Base-by-base conservation (phyloP, 192 early-diverging fungal genomes). In the Dissophora ornata region DNA sequence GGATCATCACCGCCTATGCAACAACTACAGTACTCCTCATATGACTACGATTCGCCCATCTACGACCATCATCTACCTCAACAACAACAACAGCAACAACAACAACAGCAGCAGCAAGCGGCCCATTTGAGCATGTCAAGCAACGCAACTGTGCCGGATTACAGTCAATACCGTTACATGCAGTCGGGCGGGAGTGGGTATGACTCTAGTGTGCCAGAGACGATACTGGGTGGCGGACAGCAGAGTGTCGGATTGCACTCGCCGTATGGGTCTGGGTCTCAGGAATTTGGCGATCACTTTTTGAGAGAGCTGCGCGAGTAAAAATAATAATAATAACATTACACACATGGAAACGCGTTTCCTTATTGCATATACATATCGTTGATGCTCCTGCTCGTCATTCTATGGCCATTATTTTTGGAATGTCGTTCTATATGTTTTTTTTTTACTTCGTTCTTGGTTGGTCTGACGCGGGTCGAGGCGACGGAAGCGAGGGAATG, bases 231-330 rank as follows among this genome's bases (percentile, higher is more conserved):
- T 28, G 30, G 29, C 44, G 28, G 13, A 38, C 36, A 38, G 36
- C 44, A 45, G 18, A n/a, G 18, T n/a, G 4, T 4, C 4, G 44
- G 44, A 18, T 12, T 4, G 44, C 15, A 45, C 4, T 10, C 18
- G 44, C 4, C 44, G 36, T 38, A 19, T 59, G 45, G 29, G 41
- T 29, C 62, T 0, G 62, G 28, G 1, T 28, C 16, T 16, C 33
- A 50, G 2, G 33, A 25, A 22, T 42, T 15, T 2, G 44, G 41
- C 24, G 62, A 58, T n/a, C 62, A 51, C 6, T 73, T 73, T 30
- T 60, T 73, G 41, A 42, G 70, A 3, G 70, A 73, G 21, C 33
- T 73, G 54, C 61, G 70, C 3, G 70, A 73, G 28, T 73, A 70
- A 22, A 15, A 55, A 26, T 33, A 29, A 28, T 1, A 12, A 1